Base-by-base conservation (phyloP, 208 protist species). In the Leptomonas seymouri region DNA sequence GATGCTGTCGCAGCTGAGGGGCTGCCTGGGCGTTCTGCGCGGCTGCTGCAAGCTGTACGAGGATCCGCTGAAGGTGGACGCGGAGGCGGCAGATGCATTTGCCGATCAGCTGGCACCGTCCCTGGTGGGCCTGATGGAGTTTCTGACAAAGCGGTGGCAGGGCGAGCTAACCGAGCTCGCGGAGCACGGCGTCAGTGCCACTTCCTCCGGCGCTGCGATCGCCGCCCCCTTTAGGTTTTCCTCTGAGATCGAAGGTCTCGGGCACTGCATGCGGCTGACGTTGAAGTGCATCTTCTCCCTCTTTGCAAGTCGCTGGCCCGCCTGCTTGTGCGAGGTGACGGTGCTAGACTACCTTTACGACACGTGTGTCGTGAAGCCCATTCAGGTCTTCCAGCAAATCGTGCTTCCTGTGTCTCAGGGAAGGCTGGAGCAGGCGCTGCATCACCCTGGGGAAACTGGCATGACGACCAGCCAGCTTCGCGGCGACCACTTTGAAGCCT, bases 241-340 rank as follows among this genome's bases (percentile, higher is more conserved):
- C 8, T 34, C 64, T 30, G 60, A 79, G 48, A 66, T 91, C 36
- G 74, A 83, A 25, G 83, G 89, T 61, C 67, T 94, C 8, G 75
- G 79, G 9, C 84, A 94, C 60, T 93, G 88, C 72, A 72, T 94
- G 61, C 88, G 88, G 31, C 60, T 94, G 34, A 62, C 69, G n/a
- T 51, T 87, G 21, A 96, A 96, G 76, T 92, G 86, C 67, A 59
- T 93, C 54, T 75, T 81, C 42, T 84, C 78, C 11, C 78, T 93
- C 36, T 76, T 78, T 23, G 50, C 61, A 1, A 67, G 45, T 9
- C 82, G 88, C 41, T 93, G 79, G 80, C 91, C 91, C 51, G 75
- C 44, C 21, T 86, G 76, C 74, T 74, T 93, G 49, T 93, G 89
- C 67, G 76, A 91, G n/a, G 65, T 63, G 70, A 44, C 55, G 3